Evolutionary conservation across 2,329 filamentous ascomycete species (phyloP).

Genomic region (Penicillium sp.): DNA sequence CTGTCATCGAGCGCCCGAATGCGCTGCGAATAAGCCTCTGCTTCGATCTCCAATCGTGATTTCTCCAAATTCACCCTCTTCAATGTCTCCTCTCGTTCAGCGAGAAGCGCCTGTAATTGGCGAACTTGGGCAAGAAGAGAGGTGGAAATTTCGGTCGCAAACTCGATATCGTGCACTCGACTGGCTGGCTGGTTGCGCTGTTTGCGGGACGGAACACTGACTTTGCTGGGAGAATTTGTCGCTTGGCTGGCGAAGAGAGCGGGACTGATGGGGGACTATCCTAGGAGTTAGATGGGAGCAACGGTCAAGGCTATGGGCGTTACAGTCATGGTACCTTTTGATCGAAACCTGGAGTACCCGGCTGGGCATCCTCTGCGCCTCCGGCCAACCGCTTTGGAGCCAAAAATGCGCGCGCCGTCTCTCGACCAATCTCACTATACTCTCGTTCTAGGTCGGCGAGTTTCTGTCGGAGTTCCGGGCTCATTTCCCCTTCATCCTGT

Average conservation of each 20-base stretch:
- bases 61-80: conserved; percentile 70
- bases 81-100: conserved; percentile 81
- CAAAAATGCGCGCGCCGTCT: conserved; percentile 82
- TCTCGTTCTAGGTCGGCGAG: conserved; percentile 86
- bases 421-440: conserved; percentile 86
- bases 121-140: conserved; percentile 91
- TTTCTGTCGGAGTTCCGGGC: conserved; percentile 74
- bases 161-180: conserved; percentile 91
- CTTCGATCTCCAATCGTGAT: conserved; percentile 74
- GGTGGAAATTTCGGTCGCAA: conserved; percentile 96
- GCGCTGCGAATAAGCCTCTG: conserved; percentile 71
- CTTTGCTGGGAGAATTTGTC: conserved; percentile 80
- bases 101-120: conserved; percentile 75
- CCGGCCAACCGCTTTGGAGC: conserved; percentile 72
- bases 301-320: not conserved
- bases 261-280: conserved; percentile 63
- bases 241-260: conserved; percentile 79
- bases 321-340: conserved; percentile 38
- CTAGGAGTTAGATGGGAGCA: conserved; percentile 8
- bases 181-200: conserved; percentile 84
- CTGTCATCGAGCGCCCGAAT: conserved; percentile 83
- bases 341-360: conserved; percentile 45
- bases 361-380: conserved; percentile 52
- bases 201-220: conserved; percentile 79
- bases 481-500: conserved; percentile 70